Evolutionary conservation across 495 filamentous ascomycete genomes (phyloP).

Genomic region (Chaetomidium leptoderma): DNA sequence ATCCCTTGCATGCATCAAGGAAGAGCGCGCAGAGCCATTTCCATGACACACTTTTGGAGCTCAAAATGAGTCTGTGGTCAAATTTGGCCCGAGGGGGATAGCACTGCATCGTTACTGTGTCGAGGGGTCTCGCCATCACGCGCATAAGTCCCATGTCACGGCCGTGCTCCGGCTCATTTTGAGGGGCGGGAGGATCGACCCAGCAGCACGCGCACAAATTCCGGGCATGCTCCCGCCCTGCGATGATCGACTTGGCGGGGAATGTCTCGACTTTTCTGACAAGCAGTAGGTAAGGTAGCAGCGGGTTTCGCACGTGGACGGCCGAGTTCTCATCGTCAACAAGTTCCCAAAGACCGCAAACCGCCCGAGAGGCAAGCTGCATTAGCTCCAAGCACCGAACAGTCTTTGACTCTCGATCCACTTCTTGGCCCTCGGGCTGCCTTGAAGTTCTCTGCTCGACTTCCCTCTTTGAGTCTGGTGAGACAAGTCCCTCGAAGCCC

Average conservation of each 20-base stretch:
- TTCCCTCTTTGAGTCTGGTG: slow-evolving; percentile 23
- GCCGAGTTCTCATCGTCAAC: too few relatives aligned
- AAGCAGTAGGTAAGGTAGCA: too few relatives aligned
- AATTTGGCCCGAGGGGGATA: too few relatives aligned
- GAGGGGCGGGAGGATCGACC: slow-evolving; percentile 3
- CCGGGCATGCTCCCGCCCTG: neutral
- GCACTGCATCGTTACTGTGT: too few relatives aligned
- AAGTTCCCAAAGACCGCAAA: too few relatives aligned
- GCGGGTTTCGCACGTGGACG: too few relatives aligned
- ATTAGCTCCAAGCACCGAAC: neutral
- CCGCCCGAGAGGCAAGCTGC: neutral
- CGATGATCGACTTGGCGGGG: neutral
- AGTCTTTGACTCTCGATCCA: too few relatives aligned
- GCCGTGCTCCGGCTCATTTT: slow-evolving; percentile 4
- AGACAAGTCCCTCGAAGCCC: slow-evolving; percentile 19
- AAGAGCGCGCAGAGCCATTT: too few relatives aligned
- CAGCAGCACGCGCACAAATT: slow-evolving; percentile 11
- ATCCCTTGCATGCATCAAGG: too few relatives aligned
- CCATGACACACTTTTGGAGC: too few relatives aligned
- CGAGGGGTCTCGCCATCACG: slow-evolving; percentile 3
- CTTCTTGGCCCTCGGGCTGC: neutral
- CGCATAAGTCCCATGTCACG: slow-evolving; percentile 8
- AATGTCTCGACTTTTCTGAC: neutral
- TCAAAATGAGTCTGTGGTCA: too few relatives aligned
- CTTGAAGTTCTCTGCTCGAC: neutral